phyloP scores from a whole-genome alignment of 2,329 filamentous ascomycete species.

The Talaromyces pinophilus region DNA sequence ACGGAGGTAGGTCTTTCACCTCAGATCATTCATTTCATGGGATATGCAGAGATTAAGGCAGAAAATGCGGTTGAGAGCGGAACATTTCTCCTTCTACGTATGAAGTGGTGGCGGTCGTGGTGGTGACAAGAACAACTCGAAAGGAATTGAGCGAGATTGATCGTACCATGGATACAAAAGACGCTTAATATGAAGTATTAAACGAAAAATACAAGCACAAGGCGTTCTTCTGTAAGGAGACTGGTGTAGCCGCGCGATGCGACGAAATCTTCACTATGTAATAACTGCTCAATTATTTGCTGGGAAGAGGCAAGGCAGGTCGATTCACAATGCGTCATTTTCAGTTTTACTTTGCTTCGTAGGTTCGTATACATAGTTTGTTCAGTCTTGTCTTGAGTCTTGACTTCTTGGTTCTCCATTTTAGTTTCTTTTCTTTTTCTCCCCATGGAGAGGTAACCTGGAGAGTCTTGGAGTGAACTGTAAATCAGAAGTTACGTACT shows the following conservation, averaged over 20 bases:
- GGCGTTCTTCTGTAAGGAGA: background rate
- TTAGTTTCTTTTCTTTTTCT: constrained; percentile 2
- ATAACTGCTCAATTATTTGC: background rate
- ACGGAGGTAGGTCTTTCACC: background rate
- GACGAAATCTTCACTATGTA: background rate
- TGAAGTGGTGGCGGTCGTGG: background rate
- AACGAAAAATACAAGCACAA: background rate
- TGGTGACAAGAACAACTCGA: background rate
- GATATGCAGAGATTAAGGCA: background rate
- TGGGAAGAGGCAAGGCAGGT: background rate
- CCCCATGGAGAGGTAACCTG: background rate
- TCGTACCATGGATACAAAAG: constrained; percentile 7
- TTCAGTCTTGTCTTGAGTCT: background rate
- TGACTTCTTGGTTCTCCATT: background rate
- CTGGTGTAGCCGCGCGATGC: constrained; percentile 15
- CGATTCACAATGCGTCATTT: constrained; percentile 5
- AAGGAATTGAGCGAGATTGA: background rate
- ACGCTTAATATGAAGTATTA: background rate
- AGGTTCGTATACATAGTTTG: background rate
- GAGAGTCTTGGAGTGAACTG: background rate
- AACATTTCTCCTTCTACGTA: background rate
- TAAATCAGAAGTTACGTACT: background rate
- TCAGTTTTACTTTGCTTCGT: background rate
- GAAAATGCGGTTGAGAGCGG: background rate
- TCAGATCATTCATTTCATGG: background rate